Evolutionary conservation across 2,329 filamentous ascomycete species (phyloP), one percentile per base, ranked within the genome.

Genomic region (Pleomassaria siparia): DNA sequence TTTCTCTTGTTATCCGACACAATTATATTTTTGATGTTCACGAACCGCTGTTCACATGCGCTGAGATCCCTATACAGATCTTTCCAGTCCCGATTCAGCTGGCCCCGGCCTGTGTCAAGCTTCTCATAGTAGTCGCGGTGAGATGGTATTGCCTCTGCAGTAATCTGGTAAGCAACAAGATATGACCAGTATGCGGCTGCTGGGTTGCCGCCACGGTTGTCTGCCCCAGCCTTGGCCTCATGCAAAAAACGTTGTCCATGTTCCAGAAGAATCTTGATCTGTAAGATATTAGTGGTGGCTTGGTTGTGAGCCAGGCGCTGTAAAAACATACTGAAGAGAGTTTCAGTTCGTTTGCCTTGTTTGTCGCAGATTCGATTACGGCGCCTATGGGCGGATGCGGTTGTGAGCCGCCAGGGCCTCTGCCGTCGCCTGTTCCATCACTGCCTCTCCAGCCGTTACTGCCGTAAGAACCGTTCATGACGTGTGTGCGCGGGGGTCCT

Each of bases 141-240:
- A 28, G 78, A 79, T 2, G 89, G 88, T 21, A 97, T 85, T 33
- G 85, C 75, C 46, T 92, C 85, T 42, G 91, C 79, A 12, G 88
- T 81, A 46, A 96, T 87, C 47, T 91, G 85, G 50, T 82, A 91
- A 10, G 91, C 89, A 53, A 86, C 83, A 48, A 97, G 80, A 64
- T 92, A 97, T 51, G 95, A 88, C 55, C 87, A 82, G 46, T 95
- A 86, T 2, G 91, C 91, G 84, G 71, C 63, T 12, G 94, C 90
- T 4, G 85, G 82, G 75, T 71, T 51, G 81, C 80, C 26, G 29
- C 68, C 65, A 26, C 47, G 57, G 39, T 49, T 46, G 22, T 37
- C 35, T 10, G 35, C 35, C 3, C 5, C 20, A n/a, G 24, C 13
- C 43, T 84, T 80, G 29, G 88, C 86, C 37, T 67, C 67, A 30